Base-by-base conservation (phyloP, 2,329 filamentous ascomycete genomes). In the Penicillium sp. region DNA sequence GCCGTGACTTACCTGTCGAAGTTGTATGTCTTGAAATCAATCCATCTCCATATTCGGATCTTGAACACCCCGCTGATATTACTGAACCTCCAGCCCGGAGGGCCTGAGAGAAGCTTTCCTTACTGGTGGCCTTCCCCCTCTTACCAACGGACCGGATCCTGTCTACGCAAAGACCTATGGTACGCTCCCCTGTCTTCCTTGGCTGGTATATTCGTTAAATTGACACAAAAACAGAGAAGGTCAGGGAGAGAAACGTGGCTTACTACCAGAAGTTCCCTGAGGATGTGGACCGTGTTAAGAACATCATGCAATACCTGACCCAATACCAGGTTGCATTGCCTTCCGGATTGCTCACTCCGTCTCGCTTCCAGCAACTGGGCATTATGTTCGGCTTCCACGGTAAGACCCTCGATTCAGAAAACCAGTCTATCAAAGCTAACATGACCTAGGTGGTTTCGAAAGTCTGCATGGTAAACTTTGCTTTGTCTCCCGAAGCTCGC, bases 241-340 rank as follows among this genome's bases (percentile, higher is more conserved):
- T 92, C 13, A 78, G 80, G 19, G 79, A 88, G 70, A 84, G 93
- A 51, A 97, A 96, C 73, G 72, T 83, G 59, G 86, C 83, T 10
- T 97, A 94, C 74, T 96, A 96, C 71, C 72, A 75, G 49, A 97
- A 97, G 71, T 97, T 87, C 65, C 91, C 93, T 0, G 89, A 92
- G 63, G 93, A 97, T 69, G 75, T 88, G 9, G 80, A 83, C 9
- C 79, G 82, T 3, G 86, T 97, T 19, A 86, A 86, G 63, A 78
- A 80, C 23, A 83, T 97, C 42, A 81, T 89, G 45, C 75, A 79
- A 25, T 84, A 89, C 62, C 85, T 97, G 50, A 78, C 82, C 38
- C 75, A 83, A 48, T 82, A 86, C 56, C 81, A 82, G 2, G 82
- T 93, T 19, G 77, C 80, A 17, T 77, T 96, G 5, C 89, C 93